Evolutionary conservation across 108 stramenopile genomes (phyloP).

Genomic region (Cyclostephanos tholiformis): DNA sequence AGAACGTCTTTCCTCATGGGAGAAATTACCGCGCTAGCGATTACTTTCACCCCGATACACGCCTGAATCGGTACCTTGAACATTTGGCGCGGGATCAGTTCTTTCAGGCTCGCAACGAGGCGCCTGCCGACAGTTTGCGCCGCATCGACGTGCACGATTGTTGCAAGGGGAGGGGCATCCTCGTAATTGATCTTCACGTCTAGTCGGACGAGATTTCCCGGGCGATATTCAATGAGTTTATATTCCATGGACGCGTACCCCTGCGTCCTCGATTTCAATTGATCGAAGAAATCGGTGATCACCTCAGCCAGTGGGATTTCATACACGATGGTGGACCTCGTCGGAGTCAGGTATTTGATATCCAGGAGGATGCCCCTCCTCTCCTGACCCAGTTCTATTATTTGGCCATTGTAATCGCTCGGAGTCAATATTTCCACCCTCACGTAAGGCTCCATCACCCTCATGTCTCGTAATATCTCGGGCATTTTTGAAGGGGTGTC

Average conservation of each 20-base stretch:
- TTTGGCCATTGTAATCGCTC: slow-evolving; percentile 84
- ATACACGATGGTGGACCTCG: slow-evolving; percentile 88
- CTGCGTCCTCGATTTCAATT: slow-evolving; percentile 94
- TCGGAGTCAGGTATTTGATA: slow-evolving; percentile 95
- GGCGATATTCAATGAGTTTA: slow-evolving; percentile 86
- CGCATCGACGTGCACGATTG: slow-evolving; percentile 91
- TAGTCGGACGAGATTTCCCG: slow-evolving; percentile 89
- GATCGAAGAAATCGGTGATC: slow-evolving; percentile 98
- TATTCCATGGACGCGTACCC: slow-evolving; percentile 99
- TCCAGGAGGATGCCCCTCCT: slow-evolving; percentile 85
- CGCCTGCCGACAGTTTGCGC: slow-evolving; percentile 82
- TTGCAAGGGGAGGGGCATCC: slow-evolving; percentile 91
- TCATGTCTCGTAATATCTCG: slow-evolving; percentile 72
- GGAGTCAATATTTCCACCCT: slow-evolving; percentile 86
- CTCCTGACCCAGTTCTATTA: slow-evolving; percentile 90
- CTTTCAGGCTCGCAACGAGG: slow-evolving; percentile 88
- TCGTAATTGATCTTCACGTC: slow-evolving; percentile 98
- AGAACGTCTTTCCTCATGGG: slow-evolving; percentile 99
- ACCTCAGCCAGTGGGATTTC: slow-evolving; percentile 93
- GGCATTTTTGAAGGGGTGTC: slow-evolving; percentile 97
- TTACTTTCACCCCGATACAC: slow-evolving; percentile 88
- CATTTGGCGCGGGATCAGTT: slow-evolving; percentile 96
- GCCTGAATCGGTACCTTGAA: slow-evolving; percentile 99
- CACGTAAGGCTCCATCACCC: slow-evolving; percentile 91
- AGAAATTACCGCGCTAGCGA: slow-evolving; percentile 84